Conservation (phyloP, 2,329 filamentous ascomycete species). For the Phialocephala sp. region DNA sequence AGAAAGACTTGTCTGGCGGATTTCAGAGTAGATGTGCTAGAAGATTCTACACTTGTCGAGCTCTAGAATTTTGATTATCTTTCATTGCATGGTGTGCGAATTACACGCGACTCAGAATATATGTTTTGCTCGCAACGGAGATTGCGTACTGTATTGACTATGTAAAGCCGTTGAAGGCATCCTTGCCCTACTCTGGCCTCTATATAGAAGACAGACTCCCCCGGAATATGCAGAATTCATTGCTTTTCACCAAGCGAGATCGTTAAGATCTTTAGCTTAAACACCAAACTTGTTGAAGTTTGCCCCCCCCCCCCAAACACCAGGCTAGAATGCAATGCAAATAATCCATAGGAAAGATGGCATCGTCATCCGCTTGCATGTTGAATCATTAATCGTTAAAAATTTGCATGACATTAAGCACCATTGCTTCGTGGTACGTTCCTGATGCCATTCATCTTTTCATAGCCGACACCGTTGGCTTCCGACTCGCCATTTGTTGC, state of each 20-base stretch:
- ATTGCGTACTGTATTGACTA: background rate
- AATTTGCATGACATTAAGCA: conserved; percentile 19
- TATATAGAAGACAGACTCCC: conserved; percentile 5
- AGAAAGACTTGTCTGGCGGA: conserved; percentile 48
- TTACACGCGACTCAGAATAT: background rate
- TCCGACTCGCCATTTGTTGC: conserved; percentile 24
- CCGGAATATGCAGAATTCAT: background rate
- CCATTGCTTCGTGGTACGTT: conserved; percentile 35
- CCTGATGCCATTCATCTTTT: conserved; percentile 27
- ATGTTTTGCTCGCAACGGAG: background rate
- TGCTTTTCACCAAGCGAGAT: conserved; percentile 29
- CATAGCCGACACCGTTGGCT: conserved; percentile 17
- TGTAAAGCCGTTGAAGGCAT: conserved; percentile 18
- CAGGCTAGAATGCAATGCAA: conserved; percentile 42
- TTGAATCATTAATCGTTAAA: conserved; percentile 42
- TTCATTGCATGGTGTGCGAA: background rate
- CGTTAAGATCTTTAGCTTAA: conserved; percentile 40
- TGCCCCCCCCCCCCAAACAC: conserved; percentile 36
- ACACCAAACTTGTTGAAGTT: conserved; percentile 46
- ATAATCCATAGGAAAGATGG: conserved; percentile 27
- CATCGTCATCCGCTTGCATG: conserved; percentile 32
- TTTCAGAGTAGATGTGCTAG: conserved; percentile 35
- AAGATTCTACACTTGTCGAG: background rate
- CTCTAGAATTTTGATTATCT: background rate
- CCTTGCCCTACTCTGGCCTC: conserved; percentile 11